Base-by-base conservation (phyloP, 164 flowering plant species). In the Protea cynaroides region DNA sequence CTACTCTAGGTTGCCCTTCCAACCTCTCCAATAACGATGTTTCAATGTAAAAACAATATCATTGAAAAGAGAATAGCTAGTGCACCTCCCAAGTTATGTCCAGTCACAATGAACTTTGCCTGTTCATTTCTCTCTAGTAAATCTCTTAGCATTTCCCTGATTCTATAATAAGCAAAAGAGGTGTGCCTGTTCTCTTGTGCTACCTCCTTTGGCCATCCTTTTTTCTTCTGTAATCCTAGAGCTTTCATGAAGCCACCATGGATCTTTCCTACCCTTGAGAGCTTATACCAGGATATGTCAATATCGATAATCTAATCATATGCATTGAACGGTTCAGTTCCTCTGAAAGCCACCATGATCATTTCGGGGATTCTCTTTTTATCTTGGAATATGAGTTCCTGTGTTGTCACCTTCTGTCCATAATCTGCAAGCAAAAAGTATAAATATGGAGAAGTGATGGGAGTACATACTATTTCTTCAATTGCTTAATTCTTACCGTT, bases 51-150 rank as follows among this genome's bases (percentile, higher is more conserved):
- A 7, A 65, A 72, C 34, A 92, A 71, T 19, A 84, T 64, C 1
- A 78, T 70, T 1, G 74, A 81, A 52, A 86, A 86, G 56, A 92
- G 64, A 58, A 87, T 72, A 0, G 96, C 96, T 51, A 92, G 56
- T 11, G 96, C 95, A 25, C 86, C 98, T 8, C 98, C 95, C 55
- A 88, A 71, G 80, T 96, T 90, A 69, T 92, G 98, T 0, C 98
- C 98, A 0, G 98, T 90, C 53, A 90, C 13, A 1, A 87, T 62
- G 47, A 86, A 81, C 67, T 73, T 85, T 3, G 90, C 83, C 6
- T 64, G 55, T 43, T 71, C 55, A 11, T 84, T 78, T n/a, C 75
- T 59, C 7, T 47, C 14, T 40, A 85, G 13, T 0, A 82, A 9
- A 2, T 69, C 72, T 65, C 65, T 82, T 13, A 92, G 78, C 62